A percentile compares a stretch with the other conserved stretches of the same genome.
Evolutionary conservation across 2,329 filamentous ascomycete species (phyloP).

Genomic region (Monilinia polystroma): DNA sequence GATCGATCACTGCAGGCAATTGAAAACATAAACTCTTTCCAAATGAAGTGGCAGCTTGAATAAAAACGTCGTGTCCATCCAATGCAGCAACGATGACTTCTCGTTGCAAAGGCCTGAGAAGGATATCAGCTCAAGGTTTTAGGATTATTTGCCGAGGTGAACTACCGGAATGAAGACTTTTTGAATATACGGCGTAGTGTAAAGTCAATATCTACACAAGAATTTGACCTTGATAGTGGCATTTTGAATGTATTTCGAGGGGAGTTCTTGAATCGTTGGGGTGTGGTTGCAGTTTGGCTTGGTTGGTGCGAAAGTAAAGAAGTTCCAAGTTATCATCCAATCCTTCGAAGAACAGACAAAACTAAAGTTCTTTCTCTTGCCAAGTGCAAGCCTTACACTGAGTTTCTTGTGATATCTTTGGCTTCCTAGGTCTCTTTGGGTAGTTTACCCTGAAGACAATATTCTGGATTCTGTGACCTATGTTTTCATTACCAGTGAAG

Average conservation of each 20-base stretch:
- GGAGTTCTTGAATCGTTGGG: neutral
- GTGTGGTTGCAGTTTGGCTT: neutral
- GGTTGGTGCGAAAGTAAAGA: neutral
- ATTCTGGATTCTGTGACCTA: neutral
- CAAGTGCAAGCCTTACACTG: neutral
- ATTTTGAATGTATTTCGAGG: constrained; percentile 25
- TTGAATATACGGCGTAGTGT: constrained; percentile 72
- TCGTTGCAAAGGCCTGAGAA: constrained; percentile 72
- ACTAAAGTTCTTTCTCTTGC: neutral
- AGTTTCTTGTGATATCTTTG: neutral
- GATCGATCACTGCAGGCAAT: constrained; percentile 81
- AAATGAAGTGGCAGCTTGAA: constrained; percentile 88
- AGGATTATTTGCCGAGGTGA: neutral
- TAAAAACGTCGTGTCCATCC: constrained; percentile 83
- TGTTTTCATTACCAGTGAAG: neutral
- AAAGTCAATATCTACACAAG: constrained; percentile 67
- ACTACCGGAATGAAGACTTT: constrained; percentile 69
- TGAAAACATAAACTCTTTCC: constrained; percentile 95
- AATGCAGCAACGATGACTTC: constrained; percentile 84
- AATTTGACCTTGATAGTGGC: constrained; percentile 47
- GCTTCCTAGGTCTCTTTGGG: neutral
- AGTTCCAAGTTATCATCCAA: neutral
- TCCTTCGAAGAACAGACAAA: neutral
- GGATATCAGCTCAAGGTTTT: constrained; percentile 24
- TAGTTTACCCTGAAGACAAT: neutral